Evolutionary conservation across 31 red algal genomes (phyloP).

Genomic region (Odonthalia washingtoniensis): DNA sequence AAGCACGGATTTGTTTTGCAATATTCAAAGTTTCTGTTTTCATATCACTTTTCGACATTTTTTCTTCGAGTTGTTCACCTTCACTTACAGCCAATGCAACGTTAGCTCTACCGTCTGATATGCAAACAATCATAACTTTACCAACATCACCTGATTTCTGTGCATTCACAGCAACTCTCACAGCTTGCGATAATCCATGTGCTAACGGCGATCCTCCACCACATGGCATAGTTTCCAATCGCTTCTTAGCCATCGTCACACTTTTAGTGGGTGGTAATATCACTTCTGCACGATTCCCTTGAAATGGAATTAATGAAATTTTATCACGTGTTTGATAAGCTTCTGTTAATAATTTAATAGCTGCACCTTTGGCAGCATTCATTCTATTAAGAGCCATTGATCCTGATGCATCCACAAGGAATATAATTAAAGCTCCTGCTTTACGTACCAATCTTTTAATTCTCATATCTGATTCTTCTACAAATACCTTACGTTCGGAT

Average conservation of each 20-base stretch:
- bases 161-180: conserved; percentile 81
- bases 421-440: conserved; percentile 91
- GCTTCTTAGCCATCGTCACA: conserved; percentile 91
- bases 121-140: conserved; percentile 89
- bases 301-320: conserved; percentile 92
- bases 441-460: conserved; percentile 93
- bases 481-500: conserved; percentile 67
- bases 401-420: conserved; percentile 96
- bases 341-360: conserved; percentile 84
- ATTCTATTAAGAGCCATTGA: conserved; percentile 98
- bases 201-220: conserved; percentile 97
- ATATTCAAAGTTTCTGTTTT: conserved; percentile 93
- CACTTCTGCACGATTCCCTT: conserved; percentile 90
- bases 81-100: too few species aligned
- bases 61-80: conserved; percentile 76
- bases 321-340: conserved; percentile 96
- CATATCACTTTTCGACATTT: conserved; percentile 91
- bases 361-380: conserved; percentile 98
- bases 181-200: conserved; percentile 81
- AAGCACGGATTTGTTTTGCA: conserved; percentile 76
- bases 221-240: conserved; percentile 96
- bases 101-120: conserved; percentile 96
- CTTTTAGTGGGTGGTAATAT: conserved; percentile 94
- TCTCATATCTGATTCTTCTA: conserved; percentile 89
- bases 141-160: conserved; percentile 89